Evolutionary conservation across 441 rosid species (phyloP).

Genomic region (Rhodomyrtus psidioides): DNA sequence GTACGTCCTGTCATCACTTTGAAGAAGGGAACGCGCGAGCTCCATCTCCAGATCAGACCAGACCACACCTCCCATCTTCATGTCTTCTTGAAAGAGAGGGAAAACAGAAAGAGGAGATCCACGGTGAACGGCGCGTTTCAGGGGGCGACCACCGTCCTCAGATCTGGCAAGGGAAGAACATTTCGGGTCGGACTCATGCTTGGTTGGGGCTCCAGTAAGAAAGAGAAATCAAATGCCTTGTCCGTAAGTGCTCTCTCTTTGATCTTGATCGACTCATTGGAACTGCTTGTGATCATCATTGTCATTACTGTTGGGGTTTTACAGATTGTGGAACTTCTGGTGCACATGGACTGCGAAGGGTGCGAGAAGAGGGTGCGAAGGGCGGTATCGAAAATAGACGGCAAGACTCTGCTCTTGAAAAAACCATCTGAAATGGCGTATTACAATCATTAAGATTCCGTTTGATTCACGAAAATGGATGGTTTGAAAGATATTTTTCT

Average conservation of each 20-base stretch:
- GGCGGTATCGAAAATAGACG: conserved; percentile 63
- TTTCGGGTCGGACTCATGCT: conserved; percentile 23
- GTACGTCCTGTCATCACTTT: not conserved
- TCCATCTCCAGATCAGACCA: not conserved
- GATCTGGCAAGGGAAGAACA: not conserved
- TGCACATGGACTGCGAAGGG: conserved; percentile 86
- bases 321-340: conserved; percentile 73
- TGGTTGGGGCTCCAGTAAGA: conserved; percentile 43
- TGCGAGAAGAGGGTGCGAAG: conserved; percentile 62
- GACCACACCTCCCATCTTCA: not conserved
- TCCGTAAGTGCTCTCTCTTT: conserved; percentile 42
- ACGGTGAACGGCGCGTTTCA: not conserved
- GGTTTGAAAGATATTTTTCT: too few relatives aligned
- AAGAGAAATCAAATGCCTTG: conserved; percentile 40
- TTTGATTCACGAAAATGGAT: too few relatives aligned
- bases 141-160: not conserved
- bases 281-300: not conserved
- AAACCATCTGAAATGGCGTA: not conserved
- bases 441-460: too few relatives aligned
- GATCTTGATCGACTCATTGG: not conserved
- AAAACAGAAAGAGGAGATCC: not conserved
- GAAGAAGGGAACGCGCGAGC: not conserved
- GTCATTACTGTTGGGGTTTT: not conserved
- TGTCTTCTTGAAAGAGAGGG: not conserved
- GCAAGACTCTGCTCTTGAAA: conserved; percentile 20